Evolutionary conservation across 1,284 basidiomycete species (phyloP).

Genomic region (Porogramme epimiltina): DNA sequence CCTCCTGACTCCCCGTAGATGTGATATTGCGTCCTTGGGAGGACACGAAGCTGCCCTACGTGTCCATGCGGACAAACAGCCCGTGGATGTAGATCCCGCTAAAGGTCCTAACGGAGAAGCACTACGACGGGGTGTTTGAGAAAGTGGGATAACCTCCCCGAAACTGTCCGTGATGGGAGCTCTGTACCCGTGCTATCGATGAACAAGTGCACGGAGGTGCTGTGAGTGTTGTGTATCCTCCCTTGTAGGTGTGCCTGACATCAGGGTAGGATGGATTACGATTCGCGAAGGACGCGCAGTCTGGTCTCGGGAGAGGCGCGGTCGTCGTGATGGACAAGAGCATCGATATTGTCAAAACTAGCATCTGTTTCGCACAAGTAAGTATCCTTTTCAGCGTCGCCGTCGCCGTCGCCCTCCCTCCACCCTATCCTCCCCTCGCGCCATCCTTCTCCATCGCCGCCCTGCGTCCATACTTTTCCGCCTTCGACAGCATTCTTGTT

Average conservation of each 20-base stretch:
- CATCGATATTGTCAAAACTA: constrained; percentile 92
- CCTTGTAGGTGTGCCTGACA: constrained; percentile 3
- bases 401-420: too few relatives aligned
- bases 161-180: constrained; percentile 93
- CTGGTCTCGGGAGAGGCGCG: constrained; percentile 95
- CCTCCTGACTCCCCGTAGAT: constrained; percentile 51
- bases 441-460: background rate
- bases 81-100: constrained; percentile 98
- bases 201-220: constrained; percentile 78
- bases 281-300: constrained; percentile 93
- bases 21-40: constrained; percentile 96
- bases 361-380: constrained; percentile 89
- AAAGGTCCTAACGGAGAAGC: constrained; percentile 93
- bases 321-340: constrained; percentile 99
- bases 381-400: constrained; percentile 19
- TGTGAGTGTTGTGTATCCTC: constrained; percentile 53
- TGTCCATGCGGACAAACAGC: constrained; percentile 97
- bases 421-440: too few relatives aligned
- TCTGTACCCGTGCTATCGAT: constrained; percentile 95
- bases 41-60: constrained; percentile 95
- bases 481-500: background rate
- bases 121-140: constrained; percentile 94
- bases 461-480: background rate
- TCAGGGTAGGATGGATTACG: constrained; percentile 89
- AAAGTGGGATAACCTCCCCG: constrained; percentile 95